These are phyloP conservation scores for Aspergillus awamori DNA, from an alignment of 2,329 filamentous ascomycete species.

Conservation along the genomic window DNA sequence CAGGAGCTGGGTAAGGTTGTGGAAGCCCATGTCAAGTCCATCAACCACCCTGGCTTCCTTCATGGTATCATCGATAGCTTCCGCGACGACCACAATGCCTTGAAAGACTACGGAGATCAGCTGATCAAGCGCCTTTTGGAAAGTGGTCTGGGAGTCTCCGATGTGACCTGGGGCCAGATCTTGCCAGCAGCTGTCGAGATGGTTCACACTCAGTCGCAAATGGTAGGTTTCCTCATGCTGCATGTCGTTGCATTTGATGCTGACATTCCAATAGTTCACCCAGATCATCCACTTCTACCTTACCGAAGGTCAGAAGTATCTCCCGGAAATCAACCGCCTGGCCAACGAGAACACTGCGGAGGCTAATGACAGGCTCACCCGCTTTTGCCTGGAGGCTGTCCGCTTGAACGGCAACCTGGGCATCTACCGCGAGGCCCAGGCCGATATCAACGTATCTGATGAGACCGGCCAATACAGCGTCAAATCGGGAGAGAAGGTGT, in stretches of 20 bases:
- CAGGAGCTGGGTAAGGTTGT: conserved; percentile 63
- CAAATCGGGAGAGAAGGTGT: conserved; percentile 61
- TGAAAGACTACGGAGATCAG: conserved; percentile 66
- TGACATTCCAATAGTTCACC: conserved; percentile 58
- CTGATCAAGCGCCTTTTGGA: conserved; percentile 68
- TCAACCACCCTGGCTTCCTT: conserved; percentile 59
- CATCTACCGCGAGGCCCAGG: conserved; percentile 60
- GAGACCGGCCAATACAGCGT: conserved; percentile 54
- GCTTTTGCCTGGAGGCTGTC: conserved; percentile 72
- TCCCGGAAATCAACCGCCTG: conserved; percentile 63
- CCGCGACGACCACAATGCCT: conserved; percentile 55
- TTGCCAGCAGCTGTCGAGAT: conserved; percentile 68
- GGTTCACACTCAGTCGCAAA: conserved; percentile 70
- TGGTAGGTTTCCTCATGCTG: conserved; percentile 51
- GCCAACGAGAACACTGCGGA: conserved; percentile 59
- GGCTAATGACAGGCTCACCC: conserved; percentile 65
- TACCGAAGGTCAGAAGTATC: conserved; percentile 57
- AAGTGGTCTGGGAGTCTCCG: conserved; percentile 62
- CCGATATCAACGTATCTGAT: conserved; percentile 55
- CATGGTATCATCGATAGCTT: conserved; percentile 54
- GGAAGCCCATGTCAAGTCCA: conserved; percentile 66
- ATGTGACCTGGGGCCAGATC: conserved; percentile 72
- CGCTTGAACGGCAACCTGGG: conserved; percentile 67
- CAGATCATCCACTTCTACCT: conserved; percentile 75
- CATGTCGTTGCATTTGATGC: neutral